Base-by-base conservation (phyloP, 1,284 basidiomycete genomes). In the Moesziomyces parantarcticus region DNA sequence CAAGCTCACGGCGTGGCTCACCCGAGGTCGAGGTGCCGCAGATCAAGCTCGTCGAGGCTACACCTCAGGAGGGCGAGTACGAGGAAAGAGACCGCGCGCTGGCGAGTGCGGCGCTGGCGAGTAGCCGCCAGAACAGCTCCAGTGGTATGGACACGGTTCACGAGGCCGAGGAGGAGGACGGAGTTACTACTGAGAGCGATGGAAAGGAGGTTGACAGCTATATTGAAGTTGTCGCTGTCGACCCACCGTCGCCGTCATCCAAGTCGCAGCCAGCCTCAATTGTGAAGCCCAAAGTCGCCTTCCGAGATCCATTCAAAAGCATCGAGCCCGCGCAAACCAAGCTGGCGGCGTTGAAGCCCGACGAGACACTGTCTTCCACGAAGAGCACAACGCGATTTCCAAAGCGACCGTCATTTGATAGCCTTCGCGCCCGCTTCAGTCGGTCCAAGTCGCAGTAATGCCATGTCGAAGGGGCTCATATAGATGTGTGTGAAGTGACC, bases 301-400 rank as follows among this genome's bases (percentile, higher is more conserved):
- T 68, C 48, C 65, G 48, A 14, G 65, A 68, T 22, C 65, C 59
- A 1, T 62, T 62, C 59, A 54, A 58, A 25, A 26, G 11, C 25
- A 7, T 34, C n/a, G 3, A 32, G 29, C 29, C 29, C 10, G 29
- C 10, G 2, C 29, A 32, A 13, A 13, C 29, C 29, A 42, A 20
- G 26, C 40, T 22, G 48, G 51, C 11, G 58, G 58, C 23, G 51
- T 51, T 16, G 59, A 62, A 39, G 16, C 14, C 16, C 36, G 36
- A 18, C 36, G 36, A n/a, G 36, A 13, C 36, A 39, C 21, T 13
- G 11, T 46, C 44, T 2, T 21, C 46, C 1, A 43, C 18, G 41
- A 60, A 60, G 34, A 13, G 23, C 25, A 54, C 54, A 18, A 14
- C 9, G 43, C 53, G 50, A n/a, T 42, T 51, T 1, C 13, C 50